Conservation (phyloP, 768 basidiomycete species). For the Rhizopogon roseolus region DNA sequence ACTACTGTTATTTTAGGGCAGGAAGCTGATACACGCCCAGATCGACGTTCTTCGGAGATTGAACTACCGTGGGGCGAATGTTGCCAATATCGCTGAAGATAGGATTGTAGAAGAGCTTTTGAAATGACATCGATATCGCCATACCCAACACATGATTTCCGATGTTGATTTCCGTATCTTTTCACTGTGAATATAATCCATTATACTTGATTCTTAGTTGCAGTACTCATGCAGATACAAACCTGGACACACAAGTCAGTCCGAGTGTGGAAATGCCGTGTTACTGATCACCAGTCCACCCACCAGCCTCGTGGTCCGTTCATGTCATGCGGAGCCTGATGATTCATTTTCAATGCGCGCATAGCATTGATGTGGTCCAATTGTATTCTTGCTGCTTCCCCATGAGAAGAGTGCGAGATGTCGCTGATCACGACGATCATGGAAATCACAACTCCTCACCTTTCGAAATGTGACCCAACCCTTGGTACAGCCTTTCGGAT, state of each 20-base stretch:
- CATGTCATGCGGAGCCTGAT: background rate
- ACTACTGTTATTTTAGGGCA: background rate
- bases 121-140: constrained; percentile 37
- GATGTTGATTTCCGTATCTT: constrained; percentile 18
- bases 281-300: background rate
- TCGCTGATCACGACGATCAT: background rate
- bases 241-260: background rate
- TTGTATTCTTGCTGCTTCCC: background rate
- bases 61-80: constrained; percentile 84
- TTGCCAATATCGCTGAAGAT: constrained; percentile 76
- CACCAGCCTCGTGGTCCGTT: background rate
- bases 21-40: constrained; percentile 32
- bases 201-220: background rate
- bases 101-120: constrained; percentile 83
- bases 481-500: background rate
- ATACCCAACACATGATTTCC: constrained; percentile 22
- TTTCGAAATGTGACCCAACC: background rate
- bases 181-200: constrained; percentile 15
- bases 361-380: background rate
- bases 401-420: background rate
- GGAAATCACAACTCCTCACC: background rate
- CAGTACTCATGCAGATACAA: constrained; percentile 10
- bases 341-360: no score
- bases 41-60: constrained; percentile 84
- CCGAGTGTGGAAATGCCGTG: background rate